Evolutionary conservation across 2,329 filamentous ascomycete species (phyloP).

Genomic region (Fusarium nisikadoi): DNA sequence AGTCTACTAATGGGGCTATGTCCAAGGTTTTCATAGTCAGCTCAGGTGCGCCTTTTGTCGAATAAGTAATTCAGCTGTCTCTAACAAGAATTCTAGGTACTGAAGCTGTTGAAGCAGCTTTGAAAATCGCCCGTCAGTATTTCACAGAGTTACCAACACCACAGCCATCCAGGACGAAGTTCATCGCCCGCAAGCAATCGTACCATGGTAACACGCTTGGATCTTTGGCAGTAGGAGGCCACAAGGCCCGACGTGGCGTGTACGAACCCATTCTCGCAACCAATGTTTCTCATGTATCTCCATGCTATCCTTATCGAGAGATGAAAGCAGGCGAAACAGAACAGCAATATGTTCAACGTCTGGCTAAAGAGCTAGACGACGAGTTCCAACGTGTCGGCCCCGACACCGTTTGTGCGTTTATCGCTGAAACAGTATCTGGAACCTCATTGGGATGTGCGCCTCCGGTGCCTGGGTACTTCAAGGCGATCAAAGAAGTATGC

Average conservation of each 20-base stretch:
- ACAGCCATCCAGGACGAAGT: constrained; percentile 14
- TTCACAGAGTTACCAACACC: constrained; percentile 32
- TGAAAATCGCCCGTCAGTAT: constrained; percentile 38
- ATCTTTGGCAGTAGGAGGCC: constrained; percentile 4
- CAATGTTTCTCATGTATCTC: constrained; percentile 44
- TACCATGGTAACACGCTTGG: constrained; percentile 38
- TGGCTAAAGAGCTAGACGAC: constrained; percentile 30
- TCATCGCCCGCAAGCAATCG: constrained; percentile 32
- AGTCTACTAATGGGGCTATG: constrained; percentile 21
- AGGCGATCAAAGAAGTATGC: constrained; percentile 63
- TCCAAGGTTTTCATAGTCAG: constrained; percentile 31
- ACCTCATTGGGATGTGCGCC: constrained; percentile 34
- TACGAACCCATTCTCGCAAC: constrained; percentile 42
- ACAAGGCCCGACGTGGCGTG: constrained; percentile 38
- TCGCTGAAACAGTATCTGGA: constrained; percentile 37
- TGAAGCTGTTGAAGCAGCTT: constrained; percentile 35
- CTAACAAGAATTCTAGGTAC: constrained; percentile 15
- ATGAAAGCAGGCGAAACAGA: constrained; percentile 43
- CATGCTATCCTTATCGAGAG: constrained; percentile 42
- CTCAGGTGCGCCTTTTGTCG: background rate
- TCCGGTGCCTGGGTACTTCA: constrained; percentile 59
- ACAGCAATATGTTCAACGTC: constrained; percentile 14
- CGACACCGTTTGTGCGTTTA: constrained; percentile 33
- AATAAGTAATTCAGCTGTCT: rapidly evolving
- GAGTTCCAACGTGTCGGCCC: constrained; percentile 32